A percentile compares a stretch with the other conserved stretches of the same genome.
These are phyloP conservation scores for Asterophora parasitica DNA, from an alignment of 768 basidiomycete species.

Conservation along the genomic window DNA sequence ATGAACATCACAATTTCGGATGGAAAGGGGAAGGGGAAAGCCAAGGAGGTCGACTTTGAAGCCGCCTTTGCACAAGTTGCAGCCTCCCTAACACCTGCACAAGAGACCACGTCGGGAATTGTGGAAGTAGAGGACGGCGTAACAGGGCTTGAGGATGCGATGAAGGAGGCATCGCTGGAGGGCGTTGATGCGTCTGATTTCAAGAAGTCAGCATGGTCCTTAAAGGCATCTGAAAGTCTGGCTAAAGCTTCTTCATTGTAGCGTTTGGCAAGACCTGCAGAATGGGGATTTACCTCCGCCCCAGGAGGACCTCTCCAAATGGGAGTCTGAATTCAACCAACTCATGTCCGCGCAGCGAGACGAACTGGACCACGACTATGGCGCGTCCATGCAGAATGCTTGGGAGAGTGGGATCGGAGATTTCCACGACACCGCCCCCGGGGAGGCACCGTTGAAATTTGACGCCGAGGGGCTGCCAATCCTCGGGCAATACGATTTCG, in stretches of 20 bases:
- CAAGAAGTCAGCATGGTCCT: conserved; percentile 38
- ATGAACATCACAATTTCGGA: conserved; percentile 21
- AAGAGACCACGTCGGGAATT: conserved; percentile 42
- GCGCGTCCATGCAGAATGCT: conserved; percentile 53
- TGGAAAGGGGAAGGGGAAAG: conserved; percentile 75
- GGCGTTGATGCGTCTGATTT: conserved; percentile 36
- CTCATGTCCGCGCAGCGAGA: conserved; percentile 67
- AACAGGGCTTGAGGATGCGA: conserved; percentile 33
- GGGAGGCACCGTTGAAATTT: conserved; percentile 39
- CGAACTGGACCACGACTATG: conserved; percentile 60
- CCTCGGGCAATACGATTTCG: conserved; percentile 70
- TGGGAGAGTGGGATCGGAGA: conserved; percentile 58
- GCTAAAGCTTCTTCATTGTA: conserved; percentile 21
- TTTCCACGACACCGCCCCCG: conserved; percentile 28
- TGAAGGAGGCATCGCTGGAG: conserved; percentile 34
- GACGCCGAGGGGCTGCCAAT: conserved; percentile 74
- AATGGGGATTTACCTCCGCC: conserved; percentile 54
- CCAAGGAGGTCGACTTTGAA: conserved; percentile 73
- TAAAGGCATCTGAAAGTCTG: background rate
- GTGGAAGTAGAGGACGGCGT: conserved; percentile 47
- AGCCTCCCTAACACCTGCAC: conserved; percentile 43
- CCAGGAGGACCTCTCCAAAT: conserved; percentile 63
- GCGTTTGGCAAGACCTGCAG: conserved; percentile 60
- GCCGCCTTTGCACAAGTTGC: conserved; percentile 73
- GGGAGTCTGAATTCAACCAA: conserved; percentile 82